Evolutionary conservation across 371 early-diverging fungal genomes (phyloP), one percentile per base, ranked within the genome.

Genomic region (Mortierella sp.): DNA sequence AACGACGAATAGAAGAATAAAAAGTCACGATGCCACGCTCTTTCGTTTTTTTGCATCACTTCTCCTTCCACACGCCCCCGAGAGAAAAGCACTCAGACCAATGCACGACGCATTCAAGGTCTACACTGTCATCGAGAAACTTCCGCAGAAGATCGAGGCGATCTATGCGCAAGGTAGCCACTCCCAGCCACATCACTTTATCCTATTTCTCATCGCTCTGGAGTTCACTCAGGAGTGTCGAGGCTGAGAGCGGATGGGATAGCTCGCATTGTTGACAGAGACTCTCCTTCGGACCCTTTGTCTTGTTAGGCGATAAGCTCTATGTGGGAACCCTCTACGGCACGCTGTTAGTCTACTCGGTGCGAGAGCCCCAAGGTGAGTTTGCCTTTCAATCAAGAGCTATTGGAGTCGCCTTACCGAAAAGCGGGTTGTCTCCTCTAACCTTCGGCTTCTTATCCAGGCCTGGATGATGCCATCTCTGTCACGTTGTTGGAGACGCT

Each of bases 41-140:
- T 34, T 34, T 34, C 34, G 7, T 34, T 10, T 34, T 10, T 10
- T 34, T 34, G 4, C 34, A 4, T 34, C 34, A 4, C 34, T 10
- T 34, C 34, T 34, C 34, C 34, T 38, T 58, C 24, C 28, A 28
- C 3, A n/a, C 19, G 19, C 3, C 14, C 45, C 3, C 5, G 45
- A n/a, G 45, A 43, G 39, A 8, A 39, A 10, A 39, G 39, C 8
- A 14, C 39, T 39, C 10, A 53, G 54, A 39, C 39, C 21, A 47
- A 88, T 88, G 89, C 89, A 88, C 72, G 85, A 88, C 71, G 89
- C 89, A 28, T 88, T 88, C 74, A 87, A 88, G 80, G 86, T 88
- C 28, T 86, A 87, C 19, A 88, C 87, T 23, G 87, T 88, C 63
- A 83, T 88, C n/a, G 89, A 88, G 53, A 87, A 87, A 58, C 72